Evolutionary conservation across 208 protist species (phyloP).

Genomic region (Leishmania mexicana): DNA sequence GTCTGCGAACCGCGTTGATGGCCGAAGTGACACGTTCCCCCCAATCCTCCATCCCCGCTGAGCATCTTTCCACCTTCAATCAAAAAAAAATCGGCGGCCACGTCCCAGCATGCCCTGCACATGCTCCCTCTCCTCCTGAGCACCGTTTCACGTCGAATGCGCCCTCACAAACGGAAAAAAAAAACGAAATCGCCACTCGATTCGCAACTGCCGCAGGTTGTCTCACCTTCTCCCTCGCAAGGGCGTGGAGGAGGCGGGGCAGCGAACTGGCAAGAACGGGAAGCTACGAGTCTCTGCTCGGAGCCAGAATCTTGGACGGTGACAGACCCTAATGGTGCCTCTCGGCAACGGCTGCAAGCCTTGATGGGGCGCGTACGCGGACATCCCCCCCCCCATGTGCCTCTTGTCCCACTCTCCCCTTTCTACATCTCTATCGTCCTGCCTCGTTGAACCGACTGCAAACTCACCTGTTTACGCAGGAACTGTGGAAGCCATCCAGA

Average conservation of each 20-base stretch:
- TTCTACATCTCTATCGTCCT: slow-evolving; percentile 1
- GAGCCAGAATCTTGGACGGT: not conserved
- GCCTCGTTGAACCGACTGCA: slow-evolving; percentile 38
- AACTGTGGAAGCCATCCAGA: not conserved
- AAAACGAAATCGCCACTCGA: not conserved
- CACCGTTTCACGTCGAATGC: not conserved
- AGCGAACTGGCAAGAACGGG: not conserved
- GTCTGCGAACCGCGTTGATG: not conserved
- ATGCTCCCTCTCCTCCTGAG: not conserved
- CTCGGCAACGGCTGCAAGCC: not conserved
- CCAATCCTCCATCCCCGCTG: not conserved
- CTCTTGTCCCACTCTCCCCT: slow-evolving; percentile 23
- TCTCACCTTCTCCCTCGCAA: not conserved
- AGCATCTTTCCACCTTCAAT: not conserved
- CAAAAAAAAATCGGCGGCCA: not conserved
- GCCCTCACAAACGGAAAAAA: not conserved
- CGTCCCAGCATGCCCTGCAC: not conserved
- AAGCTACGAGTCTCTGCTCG: not conserved
- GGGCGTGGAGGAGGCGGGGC: not conserved
- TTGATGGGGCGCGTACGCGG: not conserved
- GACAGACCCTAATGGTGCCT: not conserved
- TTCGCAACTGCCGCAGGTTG: not conserved
- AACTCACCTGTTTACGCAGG: slow-evolving; percentile 9
- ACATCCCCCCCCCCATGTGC: not conserved
- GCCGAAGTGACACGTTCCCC: not conserved